Base-by-base conservation (phyloP, 2,329 filamentous ascomycete genomes). In the Xylaria sp. region DNA sequence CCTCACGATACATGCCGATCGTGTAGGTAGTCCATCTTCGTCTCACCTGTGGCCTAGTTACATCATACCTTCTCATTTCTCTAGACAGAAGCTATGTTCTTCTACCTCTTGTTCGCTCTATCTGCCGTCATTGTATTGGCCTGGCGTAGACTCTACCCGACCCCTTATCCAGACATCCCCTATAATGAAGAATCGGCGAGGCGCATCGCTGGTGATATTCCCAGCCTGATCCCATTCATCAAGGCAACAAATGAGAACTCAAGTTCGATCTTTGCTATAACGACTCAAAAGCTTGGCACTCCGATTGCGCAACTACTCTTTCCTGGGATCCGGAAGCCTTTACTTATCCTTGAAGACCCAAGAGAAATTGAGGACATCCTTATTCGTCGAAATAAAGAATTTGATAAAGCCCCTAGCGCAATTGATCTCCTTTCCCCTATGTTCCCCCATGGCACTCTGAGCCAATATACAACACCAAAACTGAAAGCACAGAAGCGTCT, bases 401-500 rank as follows among this genome's bases (percentile, higher is more conserved):
- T 79, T 47, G 78, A 79, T 68, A 72, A 73, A 31, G 72, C 76
- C 0, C 45, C 66, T 1, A 69, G 72, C 42, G 61, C 72, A 1
- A 29, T 73, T 7, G 70, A 75, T 29, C 49, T 74, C 2, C 73
- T 77, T 29, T 29, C 56, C 2, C 70, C 72, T 4, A 68, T 77
- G 59, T 70, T 78, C n/a, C 76, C 77, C 0, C 53, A 68, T 6
- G 68, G 61, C 15, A 73, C 73, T n/a, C 69, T 78, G 20, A 65
- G 66, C 1, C 75, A 77, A 61, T 69, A 67, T 33, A 74, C 73
- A 0, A 76, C 73, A 7, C 75, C 74, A 0, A 57, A 63, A 31
- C 71, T 78, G 6, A n/a, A n/a, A n/a, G n/a, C n/a, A n/a, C n/a
- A n/a, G n/a, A n/a, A n/a, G n/a, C n/a, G n/a, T n/a, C n/a, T n/a